A percentile compares a stretch with the other conserved stretches of the same genome.
phyloP scores from a whole-genome alignment of 805 yeast species.

The Schwanniomyces polymorphus region DNA sequence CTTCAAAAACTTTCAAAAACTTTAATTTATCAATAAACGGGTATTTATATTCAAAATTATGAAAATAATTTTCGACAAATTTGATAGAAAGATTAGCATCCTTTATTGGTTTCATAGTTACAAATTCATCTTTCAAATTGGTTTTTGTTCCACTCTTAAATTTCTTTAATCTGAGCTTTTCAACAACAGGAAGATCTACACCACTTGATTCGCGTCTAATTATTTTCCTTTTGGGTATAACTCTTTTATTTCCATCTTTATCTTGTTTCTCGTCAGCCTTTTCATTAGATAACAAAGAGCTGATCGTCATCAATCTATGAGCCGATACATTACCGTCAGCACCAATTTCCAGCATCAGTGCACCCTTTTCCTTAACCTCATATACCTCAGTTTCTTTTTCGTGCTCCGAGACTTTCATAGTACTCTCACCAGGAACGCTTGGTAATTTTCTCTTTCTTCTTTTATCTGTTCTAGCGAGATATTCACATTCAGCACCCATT shows the following conservation, averaged over 20 bases:
- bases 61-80: constrained; percentile 35
- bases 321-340: constrained; percentile 7
- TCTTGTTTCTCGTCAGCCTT: not conserved
- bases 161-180: not conserved
- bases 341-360: not conserved
- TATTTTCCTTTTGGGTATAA: constrained; percentile 2
- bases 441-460: constrained; percentile 15
- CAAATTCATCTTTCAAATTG: constrained; percentile 28
- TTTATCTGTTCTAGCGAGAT: constrained; percentile 30
- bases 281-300: constrained; percentile 19
- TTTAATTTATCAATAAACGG: constrained; percentile 30
- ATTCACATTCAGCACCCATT: constrained; percentile 36
- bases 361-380: constrained; percentile 1
- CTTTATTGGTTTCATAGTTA: constrained; percentile 32
- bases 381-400: constrained; percentile 2
- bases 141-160: not conserved
- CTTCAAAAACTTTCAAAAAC: constrained; percentile 19
- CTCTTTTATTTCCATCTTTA: not conserved
- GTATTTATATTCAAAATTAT: constrained; percentile 34
- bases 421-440: constrained; percentile 1
- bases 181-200: not conserved
- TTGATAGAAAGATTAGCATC: constrained; percentile 27
- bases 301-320: constrained; percentile 20
- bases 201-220: not conserved
- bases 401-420: not conserved